phyloP scores from a whole-genome alignment of 495 filamentous ascomycete genomes.

The Friedmanniomyces simplex region DNA sequence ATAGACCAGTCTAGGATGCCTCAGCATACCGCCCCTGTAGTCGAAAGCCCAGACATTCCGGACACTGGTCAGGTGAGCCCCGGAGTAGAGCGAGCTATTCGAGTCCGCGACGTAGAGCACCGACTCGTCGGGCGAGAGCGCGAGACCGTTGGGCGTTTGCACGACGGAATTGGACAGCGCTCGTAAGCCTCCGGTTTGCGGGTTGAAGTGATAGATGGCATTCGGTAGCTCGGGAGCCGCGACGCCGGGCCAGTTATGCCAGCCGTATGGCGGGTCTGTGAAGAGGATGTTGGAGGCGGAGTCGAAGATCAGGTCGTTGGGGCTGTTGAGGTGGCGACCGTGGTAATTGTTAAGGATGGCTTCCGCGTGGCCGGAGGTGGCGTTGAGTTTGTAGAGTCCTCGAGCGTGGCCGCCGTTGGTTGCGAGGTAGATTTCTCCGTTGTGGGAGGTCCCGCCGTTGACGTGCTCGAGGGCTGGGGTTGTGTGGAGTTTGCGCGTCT shows the following conservation, averaged over 20 bases:
- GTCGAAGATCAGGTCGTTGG: constrained; percentile 12
- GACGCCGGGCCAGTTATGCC: neutral
- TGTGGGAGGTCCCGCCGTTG: constrained; percentile 9
- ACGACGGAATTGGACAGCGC: constrained; percentile 7
- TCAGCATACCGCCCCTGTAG: neutral
- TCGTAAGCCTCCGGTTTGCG: neutral
- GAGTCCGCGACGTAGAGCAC: constrained; percentile 10
- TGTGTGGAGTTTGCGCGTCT: constrained; percentile 8
- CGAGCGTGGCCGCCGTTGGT: constrained; percentile 10
- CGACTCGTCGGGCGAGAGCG: constrained; percentile 3
- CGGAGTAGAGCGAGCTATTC: neutral
- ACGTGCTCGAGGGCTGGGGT: constrained; percentile 4
- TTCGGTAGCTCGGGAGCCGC: constrained; percentile 7
- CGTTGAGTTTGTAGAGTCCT: constrained; percentile 3
- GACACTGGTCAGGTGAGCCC: neutral
- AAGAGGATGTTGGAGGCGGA: constrained; percentile 3
- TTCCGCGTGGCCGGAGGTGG: neutral
- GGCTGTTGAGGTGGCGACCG: constrained; percentile 7
- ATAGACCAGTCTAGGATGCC: constrained; percentile 7
- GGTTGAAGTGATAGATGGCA: constrained; percentile 12
- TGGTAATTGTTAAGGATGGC: constrained; percentile 7
- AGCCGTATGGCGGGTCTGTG: constrained; percentile 12
- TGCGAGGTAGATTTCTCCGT: neutral
- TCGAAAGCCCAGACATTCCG: constrained; percentile 12
- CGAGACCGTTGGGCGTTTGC: constrained; percentile 6